Conservation (phyloP, 306 rosid species). For the Ziziphus jujuba region DNA sequence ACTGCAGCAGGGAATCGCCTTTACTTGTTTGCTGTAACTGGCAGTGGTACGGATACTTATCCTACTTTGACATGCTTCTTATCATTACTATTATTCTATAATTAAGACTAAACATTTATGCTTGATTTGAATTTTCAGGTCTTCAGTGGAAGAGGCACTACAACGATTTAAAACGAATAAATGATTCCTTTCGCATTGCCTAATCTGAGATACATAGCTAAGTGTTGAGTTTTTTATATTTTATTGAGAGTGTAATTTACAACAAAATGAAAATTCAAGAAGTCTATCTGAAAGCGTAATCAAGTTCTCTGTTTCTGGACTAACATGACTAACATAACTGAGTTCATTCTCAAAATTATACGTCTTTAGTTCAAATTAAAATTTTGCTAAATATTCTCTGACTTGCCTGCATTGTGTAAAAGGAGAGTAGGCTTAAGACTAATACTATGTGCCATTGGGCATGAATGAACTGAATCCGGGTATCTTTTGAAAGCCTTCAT, state of each 20-base stretch:
- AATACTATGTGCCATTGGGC: neutral
- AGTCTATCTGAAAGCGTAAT: neutral
- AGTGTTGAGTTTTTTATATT: neutral
- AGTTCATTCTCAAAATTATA: neutral
- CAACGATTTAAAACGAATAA: constrained; percentile 71
- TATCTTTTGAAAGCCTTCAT: constrained; percentile 44
- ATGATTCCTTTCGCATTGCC: constrained; percentile 67
- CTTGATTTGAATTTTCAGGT: constrained; percentile 48
- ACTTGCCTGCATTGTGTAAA: neutral
- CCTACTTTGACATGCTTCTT: constrained; percentile 6
- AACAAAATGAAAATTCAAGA: neutral
- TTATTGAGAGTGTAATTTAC: neutral
- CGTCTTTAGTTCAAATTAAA: neutral
- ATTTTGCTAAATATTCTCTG: neutral
- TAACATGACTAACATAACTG: neutral
- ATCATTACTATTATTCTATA: neutral
- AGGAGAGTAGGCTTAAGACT: neutral
- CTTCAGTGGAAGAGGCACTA: constrained; percentile 98
- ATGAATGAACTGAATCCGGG: constrained; percentile 47
- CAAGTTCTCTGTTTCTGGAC: neutral
- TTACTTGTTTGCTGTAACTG: constrained; percentile 80
- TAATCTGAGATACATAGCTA: constrained; percentile 22
- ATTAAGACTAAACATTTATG: constrained; percentile 11
- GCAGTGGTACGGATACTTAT: constrained; percentile 50
- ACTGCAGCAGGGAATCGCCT: constrained; percentile 97